phyloP scores from a whole-genome alignment of 2,329 filamentous ascomycete species.

The Colletotrichum zoysiae region DNA sequence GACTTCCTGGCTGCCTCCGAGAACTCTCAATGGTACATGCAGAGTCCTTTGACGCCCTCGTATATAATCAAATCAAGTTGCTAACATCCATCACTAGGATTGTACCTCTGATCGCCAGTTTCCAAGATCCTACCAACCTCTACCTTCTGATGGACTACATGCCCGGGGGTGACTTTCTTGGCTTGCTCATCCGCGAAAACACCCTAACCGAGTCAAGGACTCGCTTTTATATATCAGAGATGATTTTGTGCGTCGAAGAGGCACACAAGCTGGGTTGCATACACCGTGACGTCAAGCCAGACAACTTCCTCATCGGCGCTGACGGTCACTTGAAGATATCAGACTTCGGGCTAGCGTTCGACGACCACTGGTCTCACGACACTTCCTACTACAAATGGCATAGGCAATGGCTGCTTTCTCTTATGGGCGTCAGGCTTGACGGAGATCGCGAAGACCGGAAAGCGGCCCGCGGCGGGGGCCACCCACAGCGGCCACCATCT shows the following conservation, averaged over 20 bases:
- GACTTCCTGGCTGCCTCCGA: conserved; percentile 93
- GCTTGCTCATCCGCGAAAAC: conserved; percentile 86
- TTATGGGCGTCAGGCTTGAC: conserved; percentile 77
- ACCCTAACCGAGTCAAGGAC: conserved; percentile 82
- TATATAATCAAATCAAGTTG: background rate
- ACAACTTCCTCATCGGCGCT: conserved; percentile 93
- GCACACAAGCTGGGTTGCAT: conserved; percentile 90
- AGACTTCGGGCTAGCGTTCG: conserved; percentile 95
- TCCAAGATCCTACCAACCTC: conserved; percentile 85
- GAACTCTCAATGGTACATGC: conserved; percentile 79
- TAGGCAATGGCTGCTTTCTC: conserved; percentile 82
- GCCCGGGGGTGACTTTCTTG: conserved; percentile 95
- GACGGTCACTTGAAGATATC: conserved; percentile 95
- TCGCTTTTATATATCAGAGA: conserved; percentile 92
- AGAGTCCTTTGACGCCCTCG: background rate
- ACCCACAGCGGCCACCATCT: conserved; percentile 23
- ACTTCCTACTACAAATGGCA: conserved; percentile 88
- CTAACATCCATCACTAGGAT: conserved; percentile 67
- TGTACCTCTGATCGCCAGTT: conserved; percentile 87
- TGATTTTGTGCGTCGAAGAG: conserved; percentile 95
- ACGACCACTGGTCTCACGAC: conserved; percentile 95
- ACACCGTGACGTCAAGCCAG: conserved; percentile 95
- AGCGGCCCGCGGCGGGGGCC: background rate
- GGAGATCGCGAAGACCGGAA: conserved; percentile 79
- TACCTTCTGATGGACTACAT: conserved; percentile 99